These are phyloP conservation scores for Trichothecium sympodiale DNA, from an alignment of 2,329 filamentous ascomycete genomes.

Conservation along the genomic window DNA sequence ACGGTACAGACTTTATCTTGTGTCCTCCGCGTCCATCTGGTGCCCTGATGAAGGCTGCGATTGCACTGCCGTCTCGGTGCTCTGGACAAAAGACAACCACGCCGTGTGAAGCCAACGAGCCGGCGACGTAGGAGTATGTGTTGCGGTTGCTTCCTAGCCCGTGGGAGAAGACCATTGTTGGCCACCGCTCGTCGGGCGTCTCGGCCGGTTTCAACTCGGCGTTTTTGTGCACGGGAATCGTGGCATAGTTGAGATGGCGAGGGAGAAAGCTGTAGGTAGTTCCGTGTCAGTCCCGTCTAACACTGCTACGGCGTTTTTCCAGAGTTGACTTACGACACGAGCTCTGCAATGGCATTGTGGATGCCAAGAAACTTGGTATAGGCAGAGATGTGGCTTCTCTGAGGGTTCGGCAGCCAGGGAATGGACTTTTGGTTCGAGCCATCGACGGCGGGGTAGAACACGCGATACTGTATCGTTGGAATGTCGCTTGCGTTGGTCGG, in stretches of 20 bases:
- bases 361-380: conserved; percentile 69
- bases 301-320: not conserved
- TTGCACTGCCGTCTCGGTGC: conserved; percentile 71
- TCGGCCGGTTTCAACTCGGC: conserved; percentile 47
- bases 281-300: not conserved
- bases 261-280: conserved; percentile 45
- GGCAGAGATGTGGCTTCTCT: conserved; percentile 60
- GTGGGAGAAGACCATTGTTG: conserved; percentile 77
- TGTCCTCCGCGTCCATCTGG: conserved; percentile 26
- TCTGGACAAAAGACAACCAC: conserved; percentile 73
- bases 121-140: conserved; percentile 73
- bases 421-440: conserved; percentile 46
- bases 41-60: conserved; percentile 60
- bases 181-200: conserved; percentile 49
- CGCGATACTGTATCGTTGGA: conserved; percentile 65
- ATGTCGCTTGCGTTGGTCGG: conserved; percentile 46
- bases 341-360: conserved; percentile 41
- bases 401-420: conserved; percentile 68
- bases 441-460: conserved; percentile 65
- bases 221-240: conserved; percentile 63
- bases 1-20: conserved; percentile 26
- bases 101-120: conserved; percentile 70
- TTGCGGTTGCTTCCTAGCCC: conserved; percentile 73
- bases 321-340: conserved; percentile 45
- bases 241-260: conserved; percentile 60